These are phyloP conservation scores for Populus deltoides DNA, from an alignment of 345 rosid genomes.

Conservation along the genomic window DNA sequence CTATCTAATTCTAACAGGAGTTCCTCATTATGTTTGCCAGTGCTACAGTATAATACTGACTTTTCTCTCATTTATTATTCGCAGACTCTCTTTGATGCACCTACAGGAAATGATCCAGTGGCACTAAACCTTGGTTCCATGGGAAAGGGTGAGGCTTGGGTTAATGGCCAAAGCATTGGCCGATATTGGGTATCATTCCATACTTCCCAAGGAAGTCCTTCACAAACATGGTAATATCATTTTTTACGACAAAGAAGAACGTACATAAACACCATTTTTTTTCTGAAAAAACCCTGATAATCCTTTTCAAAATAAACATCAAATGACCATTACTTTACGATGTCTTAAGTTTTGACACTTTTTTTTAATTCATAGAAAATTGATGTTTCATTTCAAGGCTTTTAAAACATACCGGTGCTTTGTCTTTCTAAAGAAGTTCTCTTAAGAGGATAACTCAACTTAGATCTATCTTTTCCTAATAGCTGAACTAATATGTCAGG, in stretches of 20 bases:
- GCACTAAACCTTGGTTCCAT: conserved; percentile 59
- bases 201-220: conserved; percentile 51
- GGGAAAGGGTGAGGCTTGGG: conserved; percentile 90
- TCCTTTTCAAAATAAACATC: background rate
- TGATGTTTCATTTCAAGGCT: too few relatives aligned
- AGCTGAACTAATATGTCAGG: conserved; percentile 25
- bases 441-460: background rate
- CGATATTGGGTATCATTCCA: conserved; percentile 70
- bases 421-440: background rate
- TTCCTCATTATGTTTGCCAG: background rate
- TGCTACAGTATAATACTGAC: background rate
- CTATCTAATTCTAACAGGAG: background rate
- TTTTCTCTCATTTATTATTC: conserved; percentile 9
- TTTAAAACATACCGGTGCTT: background rate
- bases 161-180: conserved; percentile 77
- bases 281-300: background rate
- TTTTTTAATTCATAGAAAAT: too few relatives aligned
- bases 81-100: conserved; percentile 63
- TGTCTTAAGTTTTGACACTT: too few relatives aligned
- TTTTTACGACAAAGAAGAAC: too few relatives aligned
- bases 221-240: conserved; percentile 55
- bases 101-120: conserved; percentile 54
- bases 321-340: background rate
- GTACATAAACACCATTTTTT: background rate
- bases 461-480: background rate